A percentile compares a stretch with the other conserved stretches of the same genome.
These are phyloP conservation scores for Excoecaria agallocha DNA, from an alignment of 345 rosid species.

Conservation along the genomic window DNA sequence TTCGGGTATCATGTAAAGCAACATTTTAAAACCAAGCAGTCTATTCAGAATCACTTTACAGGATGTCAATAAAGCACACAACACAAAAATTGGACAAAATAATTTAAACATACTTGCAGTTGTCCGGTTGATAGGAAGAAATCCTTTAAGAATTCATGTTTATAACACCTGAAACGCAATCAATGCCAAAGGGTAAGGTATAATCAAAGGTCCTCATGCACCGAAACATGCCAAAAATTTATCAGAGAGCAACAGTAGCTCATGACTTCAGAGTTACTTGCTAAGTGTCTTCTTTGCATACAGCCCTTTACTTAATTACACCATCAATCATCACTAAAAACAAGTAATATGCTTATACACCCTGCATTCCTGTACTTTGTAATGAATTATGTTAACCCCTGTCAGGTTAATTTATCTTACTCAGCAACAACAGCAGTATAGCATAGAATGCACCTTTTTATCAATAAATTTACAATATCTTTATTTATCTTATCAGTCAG, in stretches of 20 bases:
- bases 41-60: neutral
- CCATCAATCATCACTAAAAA: no score
- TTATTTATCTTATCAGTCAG: neutral
- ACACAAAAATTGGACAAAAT: neutral
- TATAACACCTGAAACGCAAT: slow-evolving; percentile 58
- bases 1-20: neutral
- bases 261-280: no score
- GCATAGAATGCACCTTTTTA: neutral
- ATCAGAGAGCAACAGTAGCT: no score
- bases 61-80: slow-evolving; percentile 1
- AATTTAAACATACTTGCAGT: slow-evolving; percentile 63
- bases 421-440: no score
- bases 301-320: no score
- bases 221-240: neutral
- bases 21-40: neutral
- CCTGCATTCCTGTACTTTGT: no score
- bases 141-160: slow-evolving; percentile 89
- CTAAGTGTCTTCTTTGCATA: no score
- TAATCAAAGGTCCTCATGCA: neutral
- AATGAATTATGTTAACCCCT: no score
- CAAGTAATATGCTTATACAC: no score
- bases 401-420: no score
- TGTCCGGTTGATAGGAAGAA: slow-evolving; percentile 92
- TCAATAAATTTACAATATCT: neutral
- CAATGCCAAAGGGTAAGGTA: neutral